These are phyloP conservation scores for Boletales sp. DNA, from an alignment of 768 basidiomycete genomes.

Conservation along the genomic window DNA sequence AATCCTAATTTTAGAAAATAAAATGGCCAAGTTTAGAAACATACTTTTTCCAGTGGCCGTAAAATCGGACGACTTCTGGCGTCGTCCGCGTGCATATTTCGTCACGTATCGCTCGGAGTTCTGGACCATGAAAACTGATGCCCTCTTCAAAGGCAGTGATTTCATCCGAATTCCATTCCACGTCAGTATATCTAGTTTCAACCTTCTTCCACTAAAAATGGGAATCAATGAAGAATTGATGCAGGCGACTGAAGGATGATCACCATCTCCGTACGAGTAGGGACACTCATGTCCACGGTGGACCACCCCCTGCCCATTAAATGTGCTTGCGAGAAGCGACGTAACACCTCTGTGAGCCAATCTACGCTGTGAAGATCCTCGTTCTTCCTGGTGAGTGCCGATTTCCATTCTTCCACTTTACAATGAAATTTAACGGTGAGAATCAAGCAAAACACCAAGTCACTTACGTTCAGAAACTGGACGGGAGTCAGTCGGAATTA, in stretches of 20 bases:
- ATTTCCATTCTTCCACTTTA: constrained; percentile 67
- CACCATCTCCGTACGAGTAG: constrained; percentile 65
- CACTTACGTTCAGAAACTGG: constrained; percentile 57
- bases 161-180: constrained; percentile 68
- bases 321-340: constrained; percentile 68
- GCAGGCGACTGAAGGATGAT: constrained; percentile 4
- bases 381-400: constrained; percentile 48
- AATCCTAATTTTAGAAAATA: constrained; percentile 7
- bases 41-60: constrained; percentile 85
- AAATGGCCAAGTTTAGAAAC: constrained; percentile 9
- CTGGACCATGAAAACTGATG: constrained; percentile 68
- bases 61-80: constrained; percentile 79
- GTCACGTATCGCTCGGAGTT: constrained; percentile 73
- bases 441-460: background rate
- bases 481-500: constrained; percentile 20
- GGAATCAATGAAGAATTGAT: constrained; percentile 9
- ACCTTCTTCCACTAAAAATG: constrained; percentile 65
- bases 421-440: constrained; percentile 3
- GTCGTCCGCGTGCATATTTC: constrained; percentile 68
- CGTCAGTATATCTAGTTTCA: constrained; percentile 64
- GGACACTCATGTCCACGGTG: constrained; percentile 60
- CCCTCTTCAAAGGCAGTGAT: constrained; percentile 73
- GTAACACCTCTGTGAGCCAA: constrained; percentile 75
- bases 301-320: constrained; percentile 52
- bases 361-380: constrained; percentile 64